Evolutionary conservation across 2,329 filamentous ascomycete species (phyloP).

Genomic region (Xylariales sp.): DNA sequence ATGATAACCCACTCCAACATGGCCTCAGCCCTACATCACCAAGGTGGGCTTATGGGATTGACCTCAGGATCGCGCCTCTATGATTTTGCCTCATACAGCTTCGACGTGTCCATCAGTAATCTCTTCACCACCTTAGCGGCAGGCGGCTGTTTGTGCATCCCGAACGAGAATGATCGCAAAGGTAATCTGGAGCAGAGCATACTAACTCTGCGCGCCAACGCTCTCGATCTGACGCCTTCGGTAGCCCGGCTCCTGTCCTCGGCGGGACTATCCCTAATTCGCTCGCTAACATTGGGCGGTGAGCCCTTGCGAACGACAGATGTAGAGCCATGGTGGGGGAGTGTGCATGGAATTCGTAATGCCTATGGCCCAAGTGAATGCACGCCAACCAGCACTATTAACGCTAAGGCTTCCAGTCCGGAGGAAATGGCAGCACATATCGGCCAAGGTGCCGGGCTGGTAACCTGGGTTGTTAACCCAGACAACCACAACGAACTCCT

Average conservation of each 20-base stretch:
- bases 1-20: conserved; percentile 17
- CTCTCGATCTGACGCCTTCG: background rate
- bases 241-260: background rate
- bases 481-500: background rate
- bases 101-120: background rate
- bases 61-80: background rate
- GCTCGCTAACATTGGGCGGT: background rate
- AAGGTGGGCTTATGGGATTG: background rate
- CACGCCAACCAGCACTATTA: background rate
- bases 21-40: background rate
- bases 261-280: background rate
- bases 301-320: background rate
- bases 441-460: background rate
- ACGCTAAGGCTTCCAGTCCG: background rate
- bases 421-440: background rate
- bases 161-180: background rate
- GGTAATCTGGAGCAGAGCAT: background rate
- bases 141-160: background rate
- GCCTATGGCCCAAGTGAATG: background rate
- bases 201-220: background rate
- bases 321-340: background rate
- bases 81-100: background rate
- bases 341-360: background rate
- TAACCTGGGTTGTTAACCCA: background rate
- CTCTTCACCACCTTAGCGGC: background rate